Evolutionary conservation across 495 filamentous ascomycete genomes (phyloP).

Genomic region (Terfezia boudieri): DNA sequence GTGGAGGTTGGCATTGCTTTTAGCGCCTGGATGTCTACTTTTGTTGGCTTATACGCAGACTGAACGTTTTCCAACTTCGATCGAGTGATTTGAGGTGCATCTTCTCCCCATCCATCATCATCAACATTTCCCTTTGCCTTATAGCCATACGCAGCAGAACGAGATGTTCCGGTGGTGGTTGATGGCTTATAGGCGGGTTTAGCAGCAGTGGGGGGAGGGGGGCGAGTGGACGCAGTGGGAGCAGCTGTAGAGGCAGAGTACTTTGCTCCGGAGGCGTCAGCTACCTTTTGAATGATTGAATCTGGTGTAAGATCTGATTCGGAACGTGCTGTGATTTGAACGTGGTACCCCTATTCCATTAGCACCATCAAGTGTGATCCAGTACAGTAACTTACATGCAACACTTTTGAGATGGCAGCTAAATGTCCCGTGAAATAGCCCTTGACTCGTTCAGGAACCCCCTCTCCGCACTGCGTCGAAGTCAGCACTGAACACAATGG

Average conservation of each 20-base stretch:
- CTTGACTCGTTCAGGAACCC: constrained; percentile 93
- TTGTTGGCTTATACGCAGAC: constrained; percentile 80
- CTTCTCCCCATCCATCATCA: constrained; percentile 81
- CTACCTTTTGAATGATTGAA: constrained; percentile 76
- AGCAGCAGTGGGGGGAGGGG: constrained; percentile 33
- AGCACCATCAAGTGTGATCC: background rate
- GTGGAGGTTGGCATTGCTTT: constrained; percentile 45
- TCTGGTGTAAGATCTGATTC: constrained; percentile 72
- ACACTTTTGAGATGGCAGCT: constrained; percentile 63
- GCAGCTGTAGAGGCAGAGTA: constrained; percentile 40
- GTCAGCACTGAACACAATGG: background rate
- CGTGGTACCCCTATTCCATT: constrained; percentile 56
- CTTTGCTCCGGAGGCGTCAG: constrained; percentile 85
- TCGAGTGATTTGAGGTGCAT: constrained; percentile 72
- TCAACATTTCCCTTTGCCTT: constrained; percentile 33
- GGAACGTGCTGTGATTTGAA: constrained; percentile 85
- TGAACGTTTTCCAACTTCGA: constrained; percentile 81
- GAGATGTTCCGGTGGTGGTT: constrained; percentile 37
- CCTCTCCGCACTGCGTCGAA: constrained; percentile 50
- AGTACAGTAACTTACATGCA: constrained; percentile 37
- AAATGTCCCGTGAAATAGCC: constrained; percentile 94
- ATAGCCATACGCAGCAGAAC: constrained; percentile 38
- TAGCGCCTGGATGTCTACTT: constrained; percentile 51
- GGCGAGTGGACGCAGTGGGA: constrained; percentile 19
- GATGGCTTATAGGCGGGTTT: constrained; percentile 83